Evolutionary conservation across 2,329 filamentous ascomycete genomes (phyloP).

Genomic region (Colletotrichum euphorbiae): DNA sequence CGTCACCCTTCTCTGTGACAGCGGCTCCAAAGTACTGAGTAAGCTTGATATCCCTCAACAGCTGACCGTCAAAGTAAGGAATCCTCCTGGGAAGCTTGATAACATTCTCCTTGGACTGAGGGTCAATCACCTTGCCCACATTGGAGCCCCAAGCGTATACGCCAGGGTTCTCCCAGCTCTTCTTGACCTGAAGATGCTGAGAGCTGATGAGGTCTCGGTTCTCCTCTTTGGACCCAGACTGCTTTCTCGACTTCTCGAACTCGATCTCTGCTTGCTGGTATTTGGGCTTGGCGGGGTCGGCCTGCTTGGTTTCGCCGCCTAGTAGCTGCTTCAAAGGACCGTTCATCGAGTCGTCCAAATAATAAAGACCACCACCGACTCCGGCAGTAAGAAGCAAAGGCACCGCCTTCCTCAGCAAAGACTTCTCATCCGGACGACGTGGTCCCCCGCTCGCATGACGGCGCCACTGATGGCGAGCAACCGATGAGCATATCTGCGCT

Average conservation of each 20-base stretch:
- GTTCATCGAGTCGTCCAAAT: slow-evolving; percentile 45
- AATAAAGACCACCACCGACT: slow-evolving; percentile 53
- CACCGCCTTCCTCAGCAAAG: neutral
- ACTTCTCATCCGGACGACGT: slow-evolving; percentile 15
- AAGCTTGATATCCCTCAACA: slow-evolving; percentile 89
- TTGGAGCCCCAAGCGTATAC: slow-evolving; percentile 97
- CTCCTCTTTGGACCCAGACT: slow-evolving; percentile 73
- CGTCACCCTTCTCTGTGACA: slow-evolving; percentile 86
- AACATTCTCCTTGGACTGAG: slow-evolving; percentile 79
- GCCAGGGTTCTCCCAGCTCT: slow-evolving; percentile 83
- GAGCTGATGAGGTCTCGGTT: slow-evolving; percentile 82
- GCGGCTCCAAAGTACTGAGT: slow-evolving; percentile 86
- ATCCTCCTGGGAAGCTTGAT: slow-evolving; percentile 86
- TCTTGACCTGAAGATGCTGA: slow-evolving; percentile 88
- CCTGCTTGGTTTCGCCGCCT: slow-evolving; percentile 7
- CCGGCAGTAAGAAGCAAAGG: slow-evolving; percentile 41
- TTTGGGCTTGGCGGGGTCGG: slow-evolving; percentile 30
- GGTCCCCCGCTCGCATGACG: slow-evolving; percentile 29
- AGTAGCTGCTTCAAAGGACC: slow-evolving; percentile 32
- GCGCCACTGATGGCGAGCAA: slow-evolving; percentile 23
- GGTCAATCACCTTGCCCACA: slow-evolving; percentile 83
- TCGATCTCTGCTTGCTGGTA: slow-evolving; percentile 64
- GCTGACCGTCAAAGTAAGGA: slow-evolving; percentile 82
- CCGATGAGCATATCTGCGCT: slow-evolving; percentile 30
- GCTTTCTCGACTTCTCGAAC: slow-evolving; percentile 74